Conservation (phyloP, 2,329 filamentous ascomycete species). For the Stagonosporopsis tanaceti region DNA sequence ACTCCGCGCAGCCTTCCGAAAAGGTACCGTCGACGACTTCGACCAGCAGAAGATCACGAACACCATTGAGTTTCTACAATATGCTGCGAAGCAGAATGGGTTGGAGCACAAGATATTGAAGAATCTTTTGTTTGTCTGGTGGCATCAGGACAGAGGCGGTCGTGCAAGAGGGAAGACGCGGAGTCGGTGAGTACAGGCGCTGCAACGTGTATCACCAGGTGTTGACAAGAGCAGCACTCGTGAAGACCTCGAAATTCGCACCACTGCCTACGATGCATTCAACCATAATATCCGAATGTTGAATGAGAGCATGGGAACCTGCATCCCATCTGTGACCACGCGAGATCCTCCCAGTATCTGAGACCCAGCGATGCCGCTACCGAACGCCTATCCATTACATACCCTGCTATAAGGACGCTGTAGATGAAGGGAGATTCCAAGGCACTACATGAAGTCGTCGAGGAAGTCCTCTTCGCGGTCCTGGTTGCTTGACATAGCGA, state of each 20-base stretch:
- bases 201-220: neutral
- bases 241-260: constrained; percentile 42
- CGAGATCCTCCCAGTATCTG: constrained; percentile 27
- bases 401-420: constrained; percentile 10
- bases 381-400: constrained; percentile 17
- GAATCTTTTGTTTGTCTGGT: constrained; percentile 66
- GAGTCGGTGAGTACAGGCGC: constrained; percentile 25
- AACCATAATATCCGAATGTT: constrained; percentile 76
- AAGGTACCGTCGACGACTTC: constrained; percentile 39
- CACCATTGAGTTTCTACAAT: constrained; percentile 74
- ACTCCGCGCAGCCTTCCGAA: constrained; percentile 53
- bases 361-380: constrained; percentile 7
- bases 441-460: constrained; percentile 74
- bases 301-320: constrained; percentile 75
- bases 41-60: constrained; percentile 62
- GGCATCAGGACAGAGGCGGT: constrained; percentile 49
- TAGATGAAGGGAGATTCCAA: neutral
- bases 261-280: constrained; percentile 65
- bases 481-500: constrained; percentile 83
- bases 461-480: constrained; percentile 78
- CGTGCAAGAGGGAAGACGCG: constrained; percentile 40
- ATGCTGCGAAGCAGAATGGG: constrained; percentile 69
- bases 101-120: constrained; percentile 77
- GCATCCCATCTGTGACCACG: constrained; percentile 51
- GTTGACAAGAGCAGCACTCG: constrained; percentile 26